phyloP scores from a whole-genome alignment of 108 stramenopile genomes.

The Cyclotella distinguenda region DNA sequence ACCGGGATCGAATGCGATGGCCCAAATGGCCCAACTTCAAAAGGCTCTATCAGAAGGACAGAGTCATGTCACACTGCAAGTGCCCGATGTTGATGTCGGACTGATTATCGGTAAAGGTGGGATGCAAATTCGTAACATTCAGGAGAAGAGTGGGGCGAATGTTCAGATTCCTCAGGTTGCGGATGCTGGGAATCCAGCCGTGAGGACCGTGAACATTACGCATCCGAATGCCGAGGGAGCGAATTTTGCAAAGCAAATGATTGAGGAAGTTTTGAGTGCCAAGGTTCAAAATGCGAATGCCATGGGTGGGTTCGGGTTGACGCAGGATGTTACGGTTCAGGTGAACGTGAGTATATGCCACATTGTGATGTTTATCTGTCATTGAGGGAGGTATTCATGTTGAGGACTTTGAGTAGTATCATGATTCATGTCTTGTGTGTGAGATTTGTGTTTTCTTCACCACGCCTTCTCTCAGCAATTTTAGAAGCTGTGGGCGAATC shows the following conservation, averaged over 20 bases:
- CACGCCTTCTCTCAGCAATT: not conserved
- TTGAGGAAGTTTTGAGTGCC: slow-evolving; percentile 41
- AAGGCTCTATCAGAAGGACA: slow-evolving; percentile 77
- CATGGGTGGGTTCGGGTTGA: slow-evolving; percentile 23
- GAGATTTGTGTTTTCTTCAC: slow-evolving; percentile 1
- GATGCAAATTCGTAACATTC: slow-evolving; percentile 87
- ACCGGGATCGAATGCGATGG: slow-evolving; percentile 30
- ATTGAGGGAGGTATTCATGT: too few relatives aligned
- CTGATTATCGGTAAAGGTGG: slow-evolving; percentile 98
- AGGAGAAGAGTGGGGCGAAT: slow-evolving; percentile 86
- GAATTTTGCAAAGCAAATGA: slow-evolving; percentile 69
- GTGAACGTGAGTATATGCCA: slow-evolving; percentile 56
- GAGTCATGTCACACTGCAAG: slow-evolving; percentile 66
- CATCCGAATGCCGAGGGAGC: slow-evolving; percentile 79
- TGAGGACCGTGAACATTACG: slow-evolving; percentile 80
- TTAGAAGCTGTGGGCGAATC: not conserved
- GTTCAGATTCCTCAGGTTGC: slow-evolving; percentile 92
- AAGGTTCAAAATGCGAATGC: slow-evolving; percentile 17
- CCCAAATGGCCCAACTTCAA: slow-evolving; percentile 65
- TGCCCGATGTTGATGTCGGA: slow-evolving; percentile 91
- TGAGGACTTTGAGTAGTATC: too few relatives aligned
- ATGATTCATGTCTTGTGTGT: slow-evolving; percentile 1
- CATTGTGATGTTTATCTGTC: not conserved
- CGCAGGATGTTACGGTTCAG: slow-evolving; percentile 59
- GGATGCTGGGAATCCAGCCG: slow-evolving; percentile 62